Percentiles rank a stretch among this genome's conserved stretches.
Evolutionary conservation across 1,139 yeast genomes (phyloP).

Genomic region (Blastobotrys indianensis): DNA sequence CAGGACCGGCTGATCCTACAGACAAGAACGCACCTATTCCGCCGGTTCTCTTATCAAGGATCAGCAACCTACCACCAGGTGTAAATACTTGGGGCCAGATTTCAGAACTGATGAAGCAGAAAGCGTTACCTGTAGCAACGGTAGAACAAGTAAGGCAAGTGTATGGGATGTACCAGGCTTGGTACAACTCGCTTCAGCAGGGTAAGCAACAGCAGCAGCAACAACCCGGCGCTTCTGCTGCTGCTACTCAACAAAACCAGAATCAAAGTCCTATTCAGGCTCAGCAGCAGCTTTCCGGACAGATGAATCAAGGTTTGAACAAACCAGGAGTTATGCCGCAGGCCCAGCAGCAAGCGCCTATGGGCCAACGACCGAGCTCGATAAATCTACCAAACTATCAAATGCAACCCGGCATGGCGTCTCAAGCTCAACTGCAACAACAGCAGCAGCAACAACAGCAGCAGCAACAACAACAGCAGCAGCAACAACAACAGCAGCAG

Average conservation of each 20-base stretch:
- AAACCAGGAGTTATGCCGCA: not conserved
- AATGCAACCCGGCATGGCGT: conserved; percentile 8
- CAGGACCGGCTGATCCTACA: conserved; percentile 19
- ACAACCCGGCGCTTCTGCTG: conserved; percentile 6
- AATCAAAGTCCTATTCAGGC: conserved; percentile 19
- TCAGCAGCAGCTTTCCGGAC: conserved; percentile 15
- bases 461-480: conserved; percentile 20
- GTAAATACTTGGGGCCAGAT: conserved; percentile 81
- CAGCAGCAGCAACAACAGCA: conserved; percentile 20
- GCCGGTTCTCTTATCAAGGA: conserved; percentile 56
- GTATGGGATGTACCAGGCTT: conserved; percentile 52
- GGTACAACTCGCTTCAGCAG: conserved; percentile 31
- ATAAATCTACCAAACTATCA: conserved; percentile 18
- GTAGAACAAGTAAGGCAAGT: conserved; percentile 55
- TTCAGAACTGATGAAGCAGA: conserved; percentile 59
- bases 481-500: conserved; percentile 14
- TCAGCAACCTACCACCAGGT: conserved; percentile 79
- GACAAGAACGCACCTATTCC: conserved; percentile 67
- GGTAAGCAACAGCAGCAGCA: conserved; percentile 20
- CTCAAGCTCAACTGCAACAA: conserved; percentile 10
- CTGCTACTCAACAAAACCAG: conserved; percentile 15
- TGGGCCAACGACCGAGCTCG: not conserved
- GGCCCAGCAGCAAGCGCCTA: conserved; percentile 17
- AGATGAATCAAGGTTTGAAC: not conserved
- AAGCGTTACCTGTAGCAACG: conserved; percentile 49